These are phyloP conservation scores for Epichloe festucae DNA, from an alignment of 2,329 filamentous ascomycete species.

Conservation along the genomic window DNA sequence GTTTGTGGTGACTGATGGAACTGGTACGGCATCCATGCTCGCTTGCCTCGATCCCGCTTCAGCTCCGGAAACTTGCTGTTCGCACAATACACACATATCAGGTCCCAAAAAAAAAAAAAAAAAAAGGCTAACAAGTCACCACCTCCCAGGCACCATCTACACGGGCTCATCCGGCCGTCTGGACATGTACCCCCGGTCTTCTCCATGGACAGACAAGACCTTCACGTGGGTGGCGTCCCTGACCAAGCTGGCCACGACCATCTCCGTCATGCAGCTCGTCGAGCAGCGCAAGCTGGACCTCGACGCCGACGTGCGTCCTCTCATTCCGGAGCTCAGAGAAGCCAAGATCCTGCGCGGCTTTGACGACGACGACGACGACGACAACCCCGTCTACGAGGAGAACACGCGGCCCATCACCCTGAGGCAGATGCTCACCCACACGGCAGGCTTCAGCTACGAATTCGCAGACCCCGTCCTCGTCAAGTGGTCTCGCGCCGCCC, in stretches of 20 bases:
- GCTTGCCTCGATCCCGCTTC: neutral
- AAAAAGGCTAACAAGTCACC: too few species aligned
- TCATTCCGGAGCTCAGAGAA: conserved; percentile 21
- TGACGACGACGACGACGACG: conserved; percentile 12
- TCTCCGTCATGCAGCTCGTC: conserved; percentile 26
- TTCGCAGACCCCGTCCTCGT: conserved; percentile 23
- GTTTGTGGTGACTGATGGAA: conserved; percentile 20
- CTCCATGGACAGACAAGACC: conserved; percentile 18
- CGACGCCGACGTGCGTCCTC: conserved; percentile 23
- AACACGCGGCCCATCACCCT: conserved; percentile 26
- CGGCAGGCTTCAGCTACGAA: conserved; percentile 33
- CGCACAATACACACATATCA: neutral
- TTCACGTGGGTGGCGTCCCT: conserved; percentile 28
- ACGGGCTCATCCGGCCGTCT: conserved; percentile 23
- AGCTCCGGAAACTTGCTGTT: too few species aligned
- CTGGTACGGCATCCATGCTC: conserved; percentile 13
- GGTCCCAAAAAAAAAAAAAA: too few species aligned
- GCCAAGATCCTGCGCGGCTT: conserved; percentile 26
- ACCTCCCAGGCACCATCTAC: conserved; percentile 19
- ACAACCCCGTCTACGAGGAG: conserved; percentile 23
- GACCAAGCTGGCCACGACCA: conserved; percentile 29
- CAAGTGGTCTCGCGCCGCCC: conserved; percentile 24
- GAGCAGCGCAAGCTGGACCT: conserved; percentile 21
- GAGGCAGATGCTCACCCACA: conserved; percentile 35
- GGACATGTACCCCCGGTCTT: conserved; percentile 15